These are phyloP conservation scores for Nelumbo lutea DNA, from an alignment of 164 flowering plant genomes.

Conservation along the genomic window DNA sequence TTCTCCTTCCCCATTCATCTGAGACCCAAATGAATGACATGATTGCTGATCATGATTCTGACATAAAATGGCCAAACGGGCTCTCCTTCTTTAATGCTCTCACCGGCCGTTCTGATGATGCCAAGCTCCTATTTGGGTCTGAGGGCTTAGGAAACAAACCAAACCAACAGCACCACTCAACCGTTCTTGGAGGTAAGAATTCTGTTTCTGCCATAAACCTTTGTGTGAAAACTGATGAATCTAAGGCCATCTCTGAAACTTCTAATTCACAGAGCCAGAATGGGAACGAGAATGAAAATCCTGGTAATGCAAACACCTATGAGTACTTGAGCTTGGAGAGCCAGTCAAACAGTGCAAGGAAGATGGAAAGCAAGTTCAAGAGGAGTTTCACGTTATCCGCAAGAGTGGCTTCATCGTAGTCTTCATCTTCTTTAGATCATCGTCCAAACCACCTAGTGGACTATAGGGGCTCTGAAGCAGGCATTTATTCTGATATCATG, in stretches of 20 bases:
- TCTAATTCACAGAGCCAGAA: neutral
- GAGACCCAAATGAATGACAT: conserved; percentile 43
- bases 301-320: conserved; percentile 26
- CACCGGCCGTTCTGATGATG: conserved; percentile 47
- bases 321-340: conserved; percentile 59
- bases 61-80: conserved; percentile 78
- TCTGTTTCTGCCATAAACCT: conserved; percentile 12
- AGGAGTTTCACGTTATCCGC: conserved; percentile 63
- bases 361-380: conserved; percentile 53
- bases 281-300: neutral
- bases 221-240: neutral
- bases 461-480: no score
- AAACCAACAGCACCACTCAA: conserved; percentile 28
- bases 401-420: conserved; percentile 4
- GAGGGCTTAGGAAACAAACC: conserved; percentile 34
- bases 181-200: conserved; percentile 21
- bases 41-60: conserved; percentile 15
- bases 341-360: conserved; percentile 18
- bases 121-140: conserved; percentile 47
- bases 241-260: neutral
- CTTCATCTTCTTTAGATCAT: no score
- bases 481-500: no score
- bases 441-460: no score
- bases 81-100: conserved; percentile 62
- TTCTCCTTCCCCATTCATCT: conserved; percentile 47